phyloP scores from a whole-genome alignment of 192 early-diverging fungal genomes.

The Backusella australiensis region DNA sequence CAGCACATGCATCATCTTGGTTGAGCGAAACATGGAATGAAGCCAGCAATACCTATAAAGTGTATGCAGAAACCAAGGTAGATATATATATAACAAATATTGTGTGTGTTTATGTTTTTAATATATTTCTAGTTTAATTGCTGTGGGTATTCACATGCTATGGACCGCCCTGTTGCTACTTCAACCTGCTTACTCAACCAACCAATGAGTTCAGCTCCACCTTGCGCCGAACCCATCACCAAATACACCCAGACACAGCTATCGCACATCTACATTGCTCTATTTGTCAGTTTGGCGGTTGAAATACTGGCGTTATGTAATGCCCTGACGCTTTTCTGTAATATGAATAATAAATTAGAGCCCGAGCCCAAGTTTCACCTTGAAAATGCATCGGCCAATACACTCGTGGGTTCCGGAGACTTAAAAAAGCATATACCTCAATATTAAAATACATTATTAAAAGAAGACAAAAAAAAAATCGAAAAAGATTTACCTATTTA shows the following conservation, averaged over 20 bases:
- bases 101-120: not conserved
- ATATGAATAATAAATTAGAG: constrained; percentile 10
- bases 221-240: constrained; percentile 1
- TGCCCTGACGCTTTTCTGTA: constrained; percentile 14
- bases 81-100: not conserved
- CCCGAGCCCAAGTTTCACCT: constrained; percentile 3
- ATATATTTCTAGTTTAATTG: constrained; percentile 14
- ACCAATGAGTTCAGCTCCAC: not conserved
- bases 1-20: constrained; percentile 12
- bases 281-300: constrained; percentile 5
- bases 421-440: constrained; percentile 6
- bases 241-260: constrained; percentile 10
- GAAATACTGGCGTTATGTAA: constrained; percentile 19
- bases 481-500: not conserved
- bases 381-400: constrained; percentile 4
- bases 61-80: constrained; percentile 19
- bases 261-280: constrained; percentile 8
- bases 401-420: not conserved
- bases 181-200: not conserved
- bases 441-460: constrained; percentile 1
- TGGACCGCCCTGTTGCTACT: constrained; percentile 14
- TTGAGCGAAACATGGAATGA: constrained; percentile 13
- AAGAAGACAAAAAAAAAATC: not conserved
- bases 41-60: not conserved
- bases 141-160: constrained; percentile 17